Evolutionary conservation across 2,329 filamentous ascomycete genomes (phyloP).

Genomic region (Talaromyces sp.): DNA sequence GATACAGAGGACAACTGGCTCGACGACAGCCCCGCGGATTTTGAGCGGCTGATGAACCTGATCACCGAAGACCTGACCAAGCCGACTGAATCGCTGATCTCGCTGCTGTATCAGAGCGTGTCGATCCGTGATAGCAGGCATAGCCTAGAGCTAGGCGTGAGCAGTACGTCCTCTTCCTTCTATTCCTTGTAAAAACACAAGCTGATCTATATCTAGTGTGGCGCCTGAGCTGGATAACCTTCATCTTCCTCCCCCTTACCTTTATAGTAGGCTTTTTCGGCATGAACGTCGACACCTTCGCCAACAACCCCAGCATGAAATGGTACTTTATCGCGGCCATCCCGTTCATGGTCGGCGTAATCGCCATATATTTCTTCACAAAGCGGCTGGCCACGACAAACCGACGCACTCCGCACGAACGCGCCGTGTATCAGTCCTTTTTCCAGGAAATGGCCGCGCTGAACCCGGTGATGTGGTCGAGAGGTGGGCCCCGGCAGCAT

Average conservation of each 20-base stretch:
- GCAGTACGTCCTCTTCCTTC: constrained; percentile 35
- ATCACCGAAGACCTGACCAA: constrained; percentile 47
- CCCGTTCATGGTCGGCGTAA: constrained; percentile 42
- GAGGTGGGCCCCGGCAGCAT: constrained; percentile 38
- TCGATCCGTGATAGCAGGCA: constrained; percentile 48
- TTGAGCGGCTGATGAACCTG: constrained; percentile 42
- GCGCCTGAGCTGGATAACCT: constrained; percentile 34
- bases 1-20: constrained; percentile 35
- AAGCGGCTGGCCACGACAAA: constrained; percentile 39
- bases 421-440: constrained; percentile 47
- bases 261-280: constrained; percentile 43
- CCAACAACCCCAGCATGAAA: constrained; percentile 38
- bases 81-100: constrained; percentile 45
- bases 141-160: constrained; percentile 43
- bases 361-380: constrained; percentile 43
- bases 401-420: constrained; percentile 38
- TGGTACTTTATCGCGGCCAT: constrained; percentile 46
- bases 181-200: not conserved
- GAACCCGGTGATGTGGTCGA: constrained; percentile 45
- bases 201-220: constrained; percentile 14
- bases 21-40: constrained; percentile 32
- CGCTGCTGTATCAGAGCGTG: constrained; percentile 49
- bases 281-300: constrained; percentile 44
- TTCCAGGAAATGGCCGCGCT: constrained; percentile 43
- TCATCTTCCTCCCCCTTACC: constrained; percentile 41